Evolutionary conservation across 1,139 yeast genomes (phyloP), one percentile per base, ranked within the genome.

Genomic region (Trichomonascaceae sp.): DNA sequence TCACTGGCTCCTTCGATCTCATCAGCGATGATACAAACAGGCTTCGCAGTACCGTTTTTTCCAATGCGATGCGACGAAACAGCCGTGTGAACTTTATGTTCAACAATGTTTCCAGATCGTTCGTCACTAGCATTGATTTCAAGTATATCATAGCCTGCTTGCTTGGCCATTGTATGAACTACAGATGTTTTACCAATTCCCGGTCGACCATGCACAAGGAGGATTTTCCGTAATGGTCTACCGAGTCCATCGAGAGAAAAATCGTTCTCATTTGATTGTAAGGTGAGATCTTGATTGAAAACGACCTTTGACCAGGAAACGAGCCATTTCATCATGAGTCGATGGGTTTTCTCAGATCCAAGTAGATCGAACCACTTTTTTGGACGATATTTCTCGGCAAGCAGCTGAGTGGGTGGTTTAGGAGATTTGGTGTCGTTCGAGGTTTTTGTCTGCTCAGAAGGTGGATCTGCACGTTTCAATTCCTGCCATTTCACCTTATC

Each of bases 131-230:
- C 97, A 70, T 93, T 93, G 60, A 91, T 78, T 65, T 93, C 99
- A 62, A 87, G 79, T 0, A 87, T 80, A 50, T 83, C 81, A 66
- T 86, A 93, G 0, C 96, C 96, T 49, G 87, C 80, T 60, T 88
- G 96, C 51, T 77, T 78, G 3, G 96, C 96, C 43, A 90, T 78
- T 1, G 89, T 79, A 67, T 91, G 96, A 0, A 95, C 90, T 2
- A 90, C 84, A 0, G 95, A 82, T 0, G 99, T 93, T 67, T 93
- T 93, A 6, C 99, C 99, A n/a, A 87, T 78, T 1, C 99, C 99
- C 0, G 96, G 91, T 0, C 97, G 95, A 0, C 99, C 99, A 66
- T 86, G 89, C 2, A 93, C 78, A 50, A 93, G 72, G 43, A 93
- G 67, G 0, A 93, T 76, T 60, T 82, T 85, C 53, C 77, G 77